A percentile compares a stretch with the other conserved stretches of the same genome.
Evolutionary conservation across 2,329 filamentous ascomycete genomes (phyloP).

Genomic region (Fusarium agapanthi): DNA sequence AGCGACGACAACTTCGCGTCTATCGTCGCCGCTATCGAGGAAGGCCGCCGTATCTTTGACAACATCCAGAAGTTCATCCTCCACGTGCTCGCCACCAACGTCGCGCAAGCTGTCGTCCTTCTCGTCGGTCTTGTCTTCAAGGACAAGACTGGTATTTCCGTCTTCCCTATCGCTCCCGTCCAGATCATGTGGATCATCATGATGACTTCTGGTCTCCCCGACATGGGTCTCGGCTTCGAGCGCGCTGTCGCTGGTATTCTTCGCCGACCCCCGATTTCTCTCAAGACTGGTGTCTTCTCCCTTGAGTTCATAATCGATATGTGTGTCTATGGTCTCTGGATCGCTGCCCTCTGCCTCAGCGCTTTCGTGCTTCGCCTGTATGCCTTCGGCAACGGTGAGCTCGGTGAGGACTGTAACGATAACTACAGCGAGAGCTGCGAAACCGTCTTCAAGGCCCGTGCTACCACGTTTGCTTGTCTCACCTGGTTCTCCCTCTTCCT

Average conservation of each 20-base stretch:
- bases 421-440: constrained; percentile 63
- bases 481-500: constrained; percentile 82
- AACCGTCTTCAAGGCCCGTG: constrained; percentile 74
- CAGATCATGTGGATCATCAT: constrained; percentile 86
- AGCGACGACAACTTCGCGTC: constrained; percentile 79
- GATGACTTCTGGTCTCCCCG: constrained; percentile 77
- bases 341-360: constrained; percentile 69
- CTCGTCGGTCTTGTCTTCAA: constrained; percentile 79
- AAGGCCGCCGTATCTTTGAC: constrained; percentile 76
- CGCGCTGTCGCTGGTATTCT: constrained; percentile 75
- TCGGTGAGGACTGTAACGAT: constrained; percentile 70
- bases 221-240: constrained; percentile 82
- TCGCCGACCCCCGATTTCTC: constrained; percentile 70
- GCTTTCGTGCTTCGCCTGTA: constrained; percentile 72
- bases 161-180: constrained; percentile 78
- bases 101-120: constrained; percentile 74
- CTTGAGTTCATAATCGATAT: constrained; percentile 73
- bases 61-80: constrained; percentile 81
- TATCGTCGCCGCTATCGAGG: constrained; percentile 75
- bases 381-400: constrained; percentile 67
- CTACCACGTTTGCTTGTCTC: constrained; percentile 76
- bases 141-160: constrained; percentile 69
- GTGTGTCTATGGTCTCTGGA: constrained; percentile 74
- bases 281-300: constrained; percentile 71
- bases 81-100: constrained; percentile 74